A percentile compares a stretch with the other conserved stretches of the same genome.
Conservation (phyloP, 805 yeast species). For the Myxozyma lipomycoides region DNA sequence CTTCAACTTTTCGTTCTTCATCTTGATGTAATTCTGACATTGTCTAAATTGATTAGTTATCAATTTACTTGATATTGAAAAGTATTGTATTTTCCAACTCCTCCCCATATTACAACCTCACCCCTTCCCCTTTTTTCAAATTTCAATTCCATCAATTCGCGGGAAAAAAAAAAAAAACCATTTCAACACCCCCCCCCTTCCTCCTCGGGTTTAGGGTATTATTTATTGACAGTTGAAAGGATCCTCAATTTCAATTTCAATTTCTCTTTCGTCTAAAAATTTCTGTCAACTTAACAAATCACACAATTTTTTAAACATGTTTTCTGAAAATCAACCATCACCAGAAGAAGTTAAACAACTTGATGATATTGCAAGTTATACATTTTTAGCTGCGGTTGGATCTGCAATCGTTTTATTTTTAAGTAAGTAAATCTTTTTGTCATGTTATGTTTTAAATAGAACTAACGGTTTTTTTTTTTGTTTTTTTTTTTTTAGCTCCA, state of each 20-base stretch:
- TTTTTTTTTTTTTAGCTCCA: neutral
- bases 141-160: too few species aligned
- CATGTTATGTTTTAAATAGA: too few species aligned
- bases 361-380: slow-evolving; percentile 34
- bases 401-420: slow-evolving; percentile 42
- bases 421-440: slow-evolving; percentile 30
- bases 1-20: slow-evolving; percentile 12
- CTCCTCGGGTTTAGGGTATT: too few species aligned
- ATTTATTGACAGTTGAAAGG: too few species aligned
- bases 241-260: too few species aligned
- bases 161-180: too few species aligned
- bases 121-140: neutral
- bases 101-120: slow-evolving; percentile 5
- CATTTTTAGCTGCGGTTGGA: slow-evolving; percentile 34
- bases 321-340: slow-evolving; percentile 40
- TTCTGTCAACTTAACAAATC: too few species aligned
- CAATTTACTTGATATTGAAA: neutral
- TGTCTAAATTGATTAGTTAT: neutral
- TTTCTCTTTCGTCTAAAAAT: too few species aligned
- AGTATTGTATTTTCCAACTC: neutral
- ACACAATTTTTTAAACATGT: too few species aligned
- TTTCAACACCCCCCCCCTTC: too few species aligned
- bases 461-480: neutral
- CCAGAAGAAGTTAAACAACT: slow-evolving; percentile 39
- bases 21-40: slow-evolving; percentile 8